These are phyloP conservation scores for Tetrapisispora namnaoensis DNA, from an alignment of 805 yeast genomes.

Conservation along the genomic window DNA sequence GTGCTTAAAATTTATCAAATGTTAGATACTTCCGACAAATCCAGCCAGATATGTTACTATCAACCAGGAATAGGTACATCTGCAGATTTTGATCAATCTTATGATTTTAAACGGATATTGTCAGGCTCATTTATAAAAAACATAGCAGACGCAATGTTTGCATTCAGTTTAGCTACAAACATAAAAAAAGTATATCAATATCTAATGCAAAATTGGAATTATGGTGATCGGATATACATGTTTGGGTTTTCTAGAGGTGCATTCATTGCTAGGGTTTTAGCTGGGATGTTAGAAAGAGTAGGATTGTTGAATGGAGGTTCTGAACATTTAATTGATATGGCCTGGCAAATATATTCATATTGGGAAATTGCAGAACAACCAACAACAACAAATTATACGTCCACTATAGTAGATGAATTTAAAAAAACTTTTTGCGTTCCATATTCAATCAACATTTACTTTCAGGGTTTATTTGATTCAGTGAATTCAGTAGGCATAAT, in stretches of 20 bases:
- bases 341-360: constrained; percentile 51
- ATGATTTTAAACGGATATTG: constrained; percentile 13
- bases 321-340: constrained; percentile 46
- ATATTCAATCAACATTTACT: constrained; percentile 36
- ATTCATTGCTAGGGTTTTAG: constrained; percentile 51
- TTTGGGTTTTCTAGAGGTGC: constrained; percentile 62
- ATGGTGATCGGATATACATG: constrained; percentile 43
- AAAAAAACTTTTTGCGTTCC: constrained; percentile 42
- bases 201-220: constrained; percentile 38
- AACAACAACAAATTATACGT: constrained; percentile 33
- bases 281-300: constrained; percentile 57
- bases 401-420: constrained; percentile 43
- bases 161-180: constrained; percentile 45
- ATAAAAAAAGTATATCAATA: constrained; percentile 48
- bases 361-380: constrained; percentile 59
- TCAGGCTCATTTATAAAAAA: constrained; percentile 15
- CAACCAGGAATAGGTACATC: constrained; percentile 60
- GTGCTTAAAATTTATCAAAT: constrained; percentile 43
- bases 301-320: constrained; percentile 48
- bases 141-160: constrained; percentile 38
- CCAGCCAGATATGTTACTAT: constrained; percentile 46
- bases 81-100: constrained; percentile 33
- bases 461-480: constrained; percentile 63
- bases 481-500: constrained; percentile 57
- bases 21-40: constrained; percentile 36